Evolutionary conservation across 1,284 basidiomycete genomes (phyloP).

Genomic region (Puccinia coronata): DNA sequence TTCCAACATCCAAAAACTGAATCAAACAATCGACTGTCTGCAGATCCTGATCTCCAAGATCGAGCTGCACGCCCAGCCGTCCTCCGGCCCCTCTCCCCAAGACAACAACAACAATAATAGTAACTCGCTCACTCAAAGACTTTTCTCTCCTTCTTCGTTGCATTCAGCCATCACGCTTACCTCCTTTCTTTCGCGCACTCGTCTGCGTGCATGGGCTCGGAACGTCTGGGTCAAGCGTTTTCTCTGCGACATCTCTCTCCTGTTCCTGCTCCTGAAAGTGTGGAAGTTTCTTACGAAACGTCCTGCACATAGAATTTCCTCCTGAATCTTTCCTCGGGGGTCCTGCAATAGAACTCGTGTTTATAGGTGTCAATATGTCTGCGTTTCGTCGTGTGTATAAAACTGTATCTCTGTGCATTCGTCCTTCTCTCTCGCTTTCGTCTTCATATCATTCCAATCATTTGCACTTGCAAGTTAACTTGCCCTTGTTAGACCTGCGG

Average conservation of each 20-base stretch:
- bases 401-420: neutral
- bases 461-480: no score
- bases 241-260: conserved; percentile 17
- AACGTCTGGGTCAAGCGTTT: neutral
- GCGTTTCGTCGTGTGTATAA: neutral
- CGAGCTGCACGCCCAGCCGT: neutral
- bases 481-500: no score
- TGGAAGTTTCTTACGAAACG: neutral
- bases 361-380: neutral
- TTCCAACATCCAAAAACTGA: neutral
- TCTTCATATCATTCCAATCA: no score
- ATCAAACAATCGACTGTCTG: conserved; percentile 13
- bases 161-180: neutral
- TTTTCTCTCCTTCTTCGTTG: neutral
- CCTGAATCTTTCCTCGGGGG: neutral
- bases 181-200: neutral
- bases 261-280: conserved; percentile 6
- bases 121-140: neutral
- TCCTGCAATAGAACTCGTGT: neutral
- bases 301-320: neutral
- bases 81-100: neutral
- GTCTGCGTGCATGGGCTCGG: neutral
- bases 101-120: neutral
- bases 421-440: neutral
- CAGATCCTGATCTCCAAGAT: conserved; percentile 21